A percentile compares a stretch with the other conserved stretches of the same genome.
Conservation (phyloP, 2,329 filamentous ascomycete genomes). For the Teratosphaeria gauchensis region DNA sequence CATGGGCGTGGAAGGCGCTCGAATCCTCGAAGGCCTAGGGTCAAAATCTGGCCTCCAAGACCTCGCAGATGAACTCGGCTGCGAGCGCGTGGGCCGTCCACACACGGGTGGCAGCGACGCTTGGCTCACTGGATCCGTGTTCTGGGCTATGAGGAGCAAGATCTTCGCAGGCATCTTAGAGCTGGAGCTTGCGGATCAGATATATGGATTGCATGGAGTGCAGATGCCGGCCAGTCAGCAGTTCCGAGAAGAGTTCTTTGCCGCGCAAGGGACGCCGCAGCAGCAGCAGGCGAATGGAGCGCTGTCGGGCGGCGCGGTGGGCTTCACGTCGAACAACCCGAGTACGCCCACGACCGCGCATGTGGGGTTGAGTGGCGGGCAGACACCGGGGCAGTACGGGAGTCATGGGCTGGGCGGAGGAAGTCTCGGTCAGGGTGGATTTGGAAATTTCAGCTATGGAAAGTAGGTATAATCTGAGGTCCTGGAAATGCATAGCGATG, state of each 20-base stretch:
- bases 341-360: conserved; percentile 58
- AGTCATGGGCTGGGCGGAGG: conserved; percentile 37
- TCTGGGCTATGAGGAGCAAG: conserved; percentile 83
- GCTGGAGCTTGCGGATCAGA: conserved; percentile 73
- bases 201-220: conserved; percentile 75
- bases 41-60: conserved; percentile 88
- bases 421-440: conserved; percentile 57
- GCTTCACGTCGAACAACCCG: conserved; percentile 37
- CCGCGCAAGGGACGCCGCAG: conserved; percentile 32
- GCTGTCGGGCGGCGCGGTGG: conserved; percentile 21
- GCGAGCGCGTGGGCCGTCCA: conserved; percentile 75
- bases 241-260: conserved; percentile 31
- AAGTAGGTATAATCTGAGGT: neutral
- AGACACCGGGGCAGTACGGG: conserved; percentile 37
- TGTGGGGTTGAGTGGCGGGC: conserved; percentile 29
- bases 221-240: conserved; percentile 47
- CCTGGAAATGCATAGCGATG: neutral
- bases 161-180: conserved; percentile 78
- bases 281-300: neutral
- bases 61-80: conserved; percentile 84
- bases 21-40: conserved; percentile 75
- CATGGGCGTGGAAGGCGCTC: conserved; percentile 53
- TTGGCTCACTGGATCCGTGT: conserved; percentile 84
- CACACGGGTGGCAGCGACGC: conserved; percentile 94
- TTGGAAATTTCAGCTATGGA: conserved; percentile 42